These are phyloP conservation scores for Colletotrichum spinosum DNA, from an alignment of 2,329 filamentous ascomycete genomes.

Conservation along the genomic window DNA sequence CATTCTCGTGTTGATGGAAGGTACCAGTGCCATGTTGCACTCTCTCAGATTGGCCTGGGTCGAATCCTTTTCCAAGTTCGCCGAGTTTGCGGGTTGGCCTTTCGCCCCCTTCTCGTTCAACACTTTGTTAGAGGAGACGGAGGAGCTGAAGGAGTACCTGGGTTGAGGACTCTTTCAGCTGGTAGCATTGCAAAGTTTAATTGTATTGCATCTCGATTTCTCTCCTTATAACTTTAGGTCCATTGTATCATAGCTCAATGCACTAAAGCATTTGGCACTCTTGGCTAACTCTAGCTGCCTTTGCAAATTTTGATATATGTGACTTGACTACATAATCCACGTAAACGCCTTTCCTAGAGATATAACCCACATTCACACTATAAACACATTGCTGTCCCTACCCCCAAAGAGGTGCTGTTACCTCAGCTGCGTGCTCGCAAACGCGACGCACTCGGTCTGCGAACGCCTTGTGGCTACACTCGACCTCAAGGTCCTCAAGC, in stretches of 20 bases:
- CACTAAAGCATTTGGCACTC: slow-evolving; percentile 30
- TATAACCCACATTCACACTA: not conserved
- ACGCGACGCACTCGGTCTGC: slow-evolving; percentile 89
- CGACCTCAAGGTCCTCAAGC: slow-evolving; percentile 92
- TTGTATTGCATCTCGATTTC: slow-evolving; percentile 29
- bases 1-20: slow-evolving; percentile 93
- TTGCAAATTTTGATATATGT: slow-evolving; percentile 7
- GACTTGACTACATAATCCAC: slow-evolving; percentile 20
- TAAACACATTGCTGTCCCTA: slow-evolving; percentile 39
- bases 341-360: slow-evolving; percentile 12
- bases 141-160: slow-evolving; percentile 68
- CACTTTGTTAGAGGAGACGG: slow-evolving; percentile 85
- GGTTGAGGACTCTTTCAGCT: slow-evolving; percentile 48
- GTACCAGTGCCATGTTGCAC: slow-evolving; percentile 95
- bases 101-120: slow-evolving; percentile 93
- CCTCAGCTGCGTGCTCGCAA: slow-evolving; percentile 89
- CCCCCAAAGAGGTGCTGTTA: slow-evolving; percentile 80
- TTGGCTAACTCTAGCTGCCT: not conserved
- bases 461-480: slow-evolving; percentile 82
- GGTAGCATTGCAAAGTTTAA: slow-evolving; percentile 1
- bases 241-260: slow-evolving; percentile 39
- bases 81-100: slow-evolving; percentile 87
- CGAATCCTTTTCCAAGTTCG: slow-evolving; percentile 97
- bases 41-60: slow-evolving; percentile 94
- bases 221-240: slow-evolving; percentile 37